Evolutionary conservation across 202 grass and related monocot genomes (phyloP).

Genomic region (Miscanthus sacchariflorus): DNA sequence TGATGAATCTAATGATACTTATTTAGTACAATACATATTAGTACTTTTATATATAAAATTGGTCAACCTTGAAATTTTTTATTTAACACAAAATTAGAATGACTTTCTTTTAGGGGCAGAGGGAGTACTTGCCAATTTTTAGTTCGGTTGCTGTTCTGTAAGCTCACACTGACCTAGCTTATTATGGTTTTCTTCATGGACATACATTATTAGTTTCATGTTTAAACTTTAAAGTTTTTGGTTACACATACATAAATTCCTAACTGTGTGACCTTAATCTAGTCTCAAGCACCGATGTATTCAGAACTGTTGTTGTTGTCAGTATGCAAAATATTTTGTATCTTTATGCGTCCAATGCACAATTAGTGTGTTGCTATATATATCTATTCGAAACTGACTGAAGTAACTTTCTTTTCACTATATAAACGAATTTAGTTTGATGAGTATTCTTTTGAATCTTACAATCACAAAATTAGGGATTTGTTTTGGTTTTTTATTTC

Average conservation of each 20-base stretch:
- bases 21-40: not conserved
- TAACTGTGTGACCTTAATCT: not conserved
- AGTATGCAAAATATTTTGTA: not conserved
- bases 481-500: not conserved
- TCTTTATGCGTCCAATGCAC: not conserved
- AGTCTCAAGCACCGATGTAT: not conserved
- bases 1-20: not conserved
- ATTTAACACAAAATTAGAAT: not conserved
- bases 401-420: slow-evolving; percentile 3
- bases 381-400: not conserved
- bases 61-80: not conserved
- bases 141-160: not conserved
- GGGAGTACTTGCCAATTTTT: slow-evolving; percentile 1
- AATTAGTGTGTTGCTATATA: not conserved
- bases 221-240: not conserved
- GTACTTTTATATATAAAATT: not conserved
- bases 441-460: slow-evolving; percentile 8
- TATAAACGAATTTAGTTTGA: not conserved
- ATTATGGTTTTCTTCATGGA: not conserved
- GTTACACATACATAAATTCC: not conserved
- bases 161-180: not conserved
- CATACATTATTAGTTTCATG: not conserved
- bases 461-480: not conserved
- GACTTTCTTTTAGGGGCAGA: not conserved
- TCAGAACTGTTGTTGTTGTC: not conserved